These are phyloP conservation scores for Sphaerostilbella broomeana DNA, from an alignment of 2,329 filamentous ascomycete genomes.

Conservation along the genomic window DNA sequence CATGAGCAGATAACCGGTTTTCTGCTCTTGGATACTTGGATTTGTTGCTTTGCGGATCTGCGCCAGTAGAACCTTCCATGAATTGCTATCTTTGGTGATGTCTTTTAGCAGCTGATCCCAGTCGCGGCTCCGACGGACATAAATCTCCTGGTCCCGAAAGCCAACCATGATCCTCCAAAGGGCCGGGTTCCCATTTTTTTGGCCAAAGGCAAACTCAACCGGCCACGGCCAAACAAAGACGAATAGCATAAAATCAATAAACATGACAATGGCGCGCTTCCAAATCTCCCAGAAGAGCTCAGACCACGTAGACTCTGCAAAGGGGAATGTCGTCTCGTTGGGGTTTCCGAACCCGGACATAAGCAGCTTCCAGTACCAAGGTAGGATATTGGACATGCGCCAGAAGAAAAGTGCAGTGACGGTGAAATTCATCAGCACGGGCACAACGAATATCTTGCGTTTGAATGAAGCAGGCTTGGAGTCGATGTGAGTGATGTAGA, in stretches of 20 bases:
- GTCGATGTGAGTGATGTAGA: conserved; percentile 86
- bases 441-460: conserved; percentile 74
- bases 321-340: conserved; percentile 61
- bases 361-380: conserved; percentile 65
- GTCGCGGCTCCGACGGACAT: conserved; percentile 68
- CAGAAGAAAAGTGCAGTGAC: conserved; percentile 59
- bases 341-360: conserved; percentile 57
- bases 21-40: conserved; percentile 58
- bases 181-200: conserved; percentile 53
- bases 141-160: conserved; percentile 72
- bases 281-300: conserved; percentile 51
- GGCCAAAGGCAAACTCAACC: conserved; percentile 61
- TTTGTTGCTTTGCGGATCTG: conserved; percentile 64
- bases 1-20: conserved; percentile 84
- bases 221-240: conserved; percentile 69
- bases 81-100: conserved; percentile 44
- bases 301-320: conserved; percentile 47
- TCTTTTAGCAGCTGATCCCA: conserved; percentile 60
- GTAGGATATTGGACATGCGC: conserved; percentile 61
- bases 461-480: conserved; percentile 63
- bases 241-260: conserved; percentile 65
- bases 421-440: conserved; percentile 65
- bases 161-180: conserved; percentile 69
- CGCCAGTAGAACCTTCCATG: conserved; percentile 52
- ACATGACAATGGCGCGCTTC: conserved; percentile 57